phyloP scores from a whole-genome alignment of 2,329 filamentous ascomycete genomes.

The Microcyclosporella mali region DNA sequence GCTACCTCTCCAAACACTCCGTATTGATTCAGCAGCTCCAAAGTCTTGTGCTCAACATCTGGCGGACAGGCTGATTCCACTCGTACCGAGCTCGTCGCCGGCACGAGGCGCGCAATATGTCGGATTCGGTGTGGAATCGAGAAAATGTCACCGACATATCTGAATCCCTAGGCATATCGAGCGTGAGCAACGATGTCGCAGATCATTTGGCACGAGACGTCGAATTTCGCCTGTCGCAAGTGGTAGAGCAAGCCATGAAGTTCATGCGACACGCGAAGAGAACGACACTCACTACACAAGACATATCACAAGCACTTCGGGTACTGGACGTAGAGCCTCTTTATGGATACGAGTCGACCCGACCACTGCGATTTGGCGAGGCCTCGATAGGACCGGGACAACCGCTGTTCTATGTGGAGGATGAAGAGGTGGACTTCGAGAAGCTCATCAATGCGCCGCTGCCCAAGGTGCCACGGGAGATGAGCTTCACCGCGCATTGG shows the following conservation, averaged over 20 bases:
- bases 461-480: constrained; percentile 88
- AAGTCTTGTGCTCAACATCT: too few relatives aligned
- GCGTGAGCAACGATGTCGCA: constrained; percentile 76
- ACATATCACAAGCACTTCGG: constrained; percentile 77
- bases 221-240: constrained; percentile 88
- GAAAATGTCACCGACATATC: constrained; percentile 95
- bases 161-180: constrained; percentile 83
- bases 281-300: constrained; percentile 80
- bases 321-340: constrained; percentile 89
- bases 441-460: constrained; percentile 95
- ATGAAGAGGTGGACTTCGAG: constrained; percentile 98
- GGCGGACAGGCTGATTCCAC: too few relatives aligned
- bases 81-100: too few relatives aligned
- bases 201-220: constrained; percentile 87
- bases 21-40: too few relatives aligned
- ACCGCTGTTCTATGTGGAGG: constrained; percentile 93
- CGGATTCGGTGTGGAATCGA: constrained; percentile 74
- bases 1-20: too few relatives aligned
- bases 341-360: constrained; percentile 90
- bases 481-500: constrained; percentile 94
- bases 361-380: constrained; percentile 85
- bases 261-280: constrained; percentile 91
- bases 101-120: too few relatives aligned
- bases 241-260: constrained; percentile 87
- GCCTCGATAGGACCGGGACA: constrained; percentile 89